phyloP scores from a whole-genome alignment of 495 filamentous ascomycete genomes.

The Penicillium samsonianum region DNA sequence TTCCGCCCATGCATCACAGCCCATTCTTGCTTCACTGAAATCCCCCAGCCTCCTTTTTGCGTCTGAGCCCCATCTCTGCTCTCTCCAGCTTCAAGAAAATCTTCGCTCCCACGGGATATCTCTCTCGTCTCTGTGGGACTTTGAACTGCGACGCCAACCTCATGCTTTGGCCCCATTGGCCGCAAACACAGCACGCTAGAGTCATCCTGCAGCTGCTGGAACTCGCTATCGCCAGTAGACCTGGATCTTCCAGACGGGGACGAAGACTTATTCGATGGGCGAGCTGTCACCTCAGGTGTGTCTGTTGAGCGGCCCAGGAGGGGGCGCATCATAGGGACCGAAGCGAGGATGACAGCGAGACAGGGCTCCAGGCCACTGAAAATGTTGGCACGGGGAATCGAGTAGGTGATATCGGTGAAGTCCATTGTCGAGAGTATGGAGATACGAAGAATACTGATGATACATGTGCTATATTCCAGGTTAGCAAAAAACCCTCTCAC shows the following conservation, averaged over 20 bases:
- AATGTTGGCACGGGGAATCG: constrained; percentile 20
- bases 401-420: background rate
- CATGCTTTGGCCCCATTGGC: background rate
- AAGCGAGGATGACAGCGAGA: constrained; percentile 25
- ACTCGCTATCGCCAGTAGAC: background rate
- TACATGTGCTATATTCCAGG: background rate
- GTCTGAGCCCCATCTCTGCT: too few species aligned
- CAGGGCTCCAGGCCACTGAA: constrained; percentile 27
- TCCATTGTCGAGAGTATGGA: background rate
- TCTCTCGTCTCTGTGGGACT: background rate
- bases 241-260: background rate
- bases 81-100: background rate
- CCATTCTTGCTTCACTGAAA: constrained; percentile 6
- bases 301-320: constrained; percentile 12
- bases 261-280: background rate
- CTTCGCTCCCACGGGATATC: background rate
- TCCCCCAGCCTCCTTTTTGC: background rate
- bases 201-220: background rate
- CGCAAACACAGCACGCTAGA: background rate
- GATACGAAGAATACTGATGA: constrained; percentile 3
- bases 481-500: background rate
- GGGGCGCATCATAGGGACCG: constrained; percentile 25
- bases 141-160: background rate
- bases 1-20: background rate
- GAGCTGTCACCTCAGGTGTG: background rate